Evolutionary conservation across 2,329 filamentous ascomycete genomes (phyloP).

Genomic region (Arachnopeziza araneosa): DNA sequence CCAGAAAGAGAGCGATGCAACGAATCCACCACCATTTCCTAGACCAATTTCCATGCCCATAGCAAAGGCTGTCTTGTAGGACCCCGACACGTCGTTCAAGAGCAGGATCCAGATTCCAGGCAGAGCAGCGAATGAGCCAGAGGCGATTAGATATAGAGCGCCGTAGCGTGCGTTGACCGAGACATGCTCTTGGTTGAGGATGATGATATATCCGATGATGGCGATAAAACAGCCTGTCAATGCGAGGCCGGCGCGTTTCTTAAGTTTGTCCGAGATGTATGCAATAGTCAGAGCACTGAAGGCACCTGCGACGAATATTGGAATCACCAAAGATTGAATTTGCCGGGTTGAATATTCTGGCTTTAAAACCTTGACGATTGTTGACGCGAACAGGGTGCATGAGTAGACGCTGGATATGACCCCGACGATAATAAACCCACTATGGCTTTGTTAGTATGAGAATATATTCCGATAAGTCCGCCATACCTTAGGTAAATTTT

Average conservation of each 20-base stretch:
- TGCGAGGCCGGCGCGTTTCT: conserved; percentile 34
- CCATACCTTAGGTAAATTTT: conserved; percentile 33
- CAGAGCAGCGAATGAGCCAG: conserved; percentile 30
- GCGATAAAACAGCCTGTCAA: conserved; percentile 26
- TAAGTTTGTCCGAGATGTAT: conserved; percentile 32
- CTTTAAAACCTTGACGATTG: conserved; percentile 36
- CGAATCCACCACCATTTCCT: conserved; percentile 32
- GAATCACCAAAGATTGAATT: conserved; percentile 36
- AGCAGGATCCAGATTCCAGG: conserved; percentile 42
- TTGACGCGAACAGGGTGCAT: conserved; percentile 38
- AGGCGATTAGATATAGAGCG: conserved; percentile 33
- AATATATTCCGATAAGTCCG: too few species aligned
- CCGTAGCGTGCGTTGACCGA: conserved; percentile 18
- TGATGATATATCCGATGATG: conserved; percentile 32
- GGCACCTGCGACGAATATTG: conserved; percentile 33
- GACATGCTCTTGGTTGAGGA: conserved; percentile 28
- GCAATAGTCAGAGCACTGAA: conserved; percentile 30
- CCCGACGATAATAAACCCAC: too few species aligned
- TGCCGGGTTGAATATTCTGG: conserved; percentile 31
- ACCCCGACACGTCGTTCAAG: conserved; percentile 46
- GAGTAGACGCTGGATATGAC: too few species aligned
- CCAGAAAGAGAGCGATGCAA: conserved; percentile 36
- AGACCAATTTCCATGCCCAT: conserved; percentile 29
- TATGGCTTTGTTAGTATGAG: too few species aligned
- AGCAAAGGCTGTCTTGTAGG: conserved; percentile 37